Evolutionary conservation across 2,329 filamentous ascomycete genomes (phyloP).

Genomic region (Penicillium rolfsii): DNA sequence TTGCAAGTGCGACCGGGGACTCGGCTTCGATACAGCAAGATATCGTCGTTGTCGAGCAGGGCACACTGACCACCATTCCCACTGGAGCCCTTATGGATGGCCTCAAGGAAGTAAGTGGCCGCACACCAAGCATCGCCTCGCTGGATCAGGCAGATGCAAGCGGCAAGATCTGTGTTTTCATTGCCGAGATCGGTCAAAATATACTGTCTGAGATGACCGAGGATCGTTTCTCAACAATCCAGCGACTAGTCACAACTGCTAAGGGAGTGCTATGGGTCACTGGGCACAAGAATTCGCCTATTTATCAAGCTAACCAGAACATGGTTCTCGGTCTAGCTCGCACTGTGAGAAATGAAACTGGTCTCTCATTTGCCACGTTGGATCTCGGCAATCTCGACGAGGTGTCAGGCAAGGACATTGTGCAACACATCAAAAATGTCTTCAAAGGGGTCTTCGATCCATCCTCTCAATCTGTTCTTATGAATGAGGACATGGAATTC

Average conservation of each 20-base stretch:
- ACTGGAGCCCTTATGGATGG: slow-evolving; percentile 19
- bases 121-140: slow-evolving; percentile 11
- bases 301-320: slow-evolving; percentile 21
- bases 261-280: slow-evolving; percentile 27
- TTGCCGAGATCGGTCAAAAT: slow-evolving; percentile 27
- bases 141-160: slow-evolving; percentile 17
- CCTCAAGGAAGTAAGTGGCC: slow-evolving; percentile 19
- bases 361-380: slow-evolving; percentile 27
- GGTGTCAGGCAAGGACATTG: slow-evolving; percentile 22
- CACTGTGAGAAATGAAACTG: slow-evolving; percentile 29
- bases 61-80: slow-evolving; percentile 18
- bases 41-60: slow-evolving; percentile 23
- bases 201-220: slow-evolving; percentile 24
- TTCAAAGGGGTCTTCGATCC: slow-evolving; percentile 23
- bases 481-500: slow-evolving; percentile 29
- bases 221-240: slow-evolving; percentile 22
- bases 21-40: slow-evolving; percentile 17
- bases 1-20: slow-evolving; percentile 24
- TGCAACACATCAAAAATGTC: slow-evolving; percentile 25
- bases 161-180: slow-evolving; percentile 30
- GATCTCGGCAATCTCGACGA: slow-evolving; percentile 26
- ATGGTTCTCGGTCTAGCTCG: slow-evolving; percentile 31
- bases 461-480: slow-evolving; percentile 19
- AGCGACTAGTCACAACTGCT: slow-evolving; percentile 22
- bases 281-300: slow-evolving; percentile 23